Evolutionary conservation across 2,329 filamentous ascomycete species (phyloP).

Genomic region (Colletotrichum salicis): DNA sequence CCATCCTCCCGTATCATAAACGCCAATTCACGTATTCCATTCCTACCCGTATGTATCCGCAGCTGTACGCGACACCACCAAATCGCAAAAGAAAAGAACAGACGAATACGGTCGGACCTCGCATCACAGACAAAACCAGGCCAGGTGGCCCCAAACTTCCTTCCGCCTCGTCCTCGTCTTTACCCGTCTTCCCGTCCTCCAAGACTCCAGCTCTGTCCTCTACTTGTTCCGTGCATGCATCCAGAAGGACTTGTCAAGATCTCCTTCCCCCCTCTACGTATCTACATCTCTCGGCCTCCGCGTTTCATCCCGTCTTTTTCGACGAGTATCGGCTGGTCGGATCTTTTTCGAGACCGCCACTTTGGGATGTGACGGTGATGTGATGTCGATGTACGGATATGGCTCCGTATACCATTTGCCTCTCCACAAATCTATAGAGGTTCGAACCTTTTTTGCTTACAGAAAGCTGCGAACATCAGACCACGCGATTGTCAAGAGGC

Average conservation of each 20-base stretch:
- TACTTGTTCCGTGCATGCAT: slow-evolving; percentile 16
- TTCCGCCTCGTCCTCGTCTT: not conserved
- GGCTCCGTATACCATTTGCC: not conserved
- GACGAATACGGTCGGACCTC: slow-evolving; percentile 27
- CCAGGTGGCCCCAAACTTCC: not conserved
- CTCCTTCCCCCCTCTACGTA: not conserved
- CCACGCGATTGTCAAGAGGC: slow-evolving; percentile 24
- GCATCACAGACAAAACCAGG: slow-evolving; percentile 17
- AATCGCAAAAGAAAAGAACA: slow-evolving; percentile 10
- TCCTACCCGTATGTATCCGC: not conserved
- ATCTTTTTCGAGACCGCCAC: not conserved
- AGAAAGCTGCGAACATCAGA: slow-evolving; percentile 12
- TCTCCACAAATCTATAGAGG: not conserved
- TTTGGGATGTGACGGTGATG: not conserved
- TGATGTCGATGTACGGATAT: not conserved
- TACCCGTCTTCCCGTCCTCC: not conserved
- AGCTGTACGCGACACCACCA: not conserved
- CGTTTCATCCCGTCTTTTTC: slow-evolving; percentile 25
- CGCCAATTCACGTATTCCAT: not conserved
- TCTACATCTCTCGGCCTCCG: slow-evolving; percentile 3
- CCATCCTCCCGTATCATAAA: not conserved
- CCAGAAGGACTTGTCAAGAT: slow-evolving; percentile 7
- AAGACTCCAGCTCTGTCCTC: not conserved
- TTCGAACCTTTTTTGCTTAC: not conserved
- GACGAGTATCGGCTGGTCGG: not conserved